Evolutionary conservation across 805 yeast genomes (phyloP).

Genomic region (Myxozyma nipponensis): DNA sequence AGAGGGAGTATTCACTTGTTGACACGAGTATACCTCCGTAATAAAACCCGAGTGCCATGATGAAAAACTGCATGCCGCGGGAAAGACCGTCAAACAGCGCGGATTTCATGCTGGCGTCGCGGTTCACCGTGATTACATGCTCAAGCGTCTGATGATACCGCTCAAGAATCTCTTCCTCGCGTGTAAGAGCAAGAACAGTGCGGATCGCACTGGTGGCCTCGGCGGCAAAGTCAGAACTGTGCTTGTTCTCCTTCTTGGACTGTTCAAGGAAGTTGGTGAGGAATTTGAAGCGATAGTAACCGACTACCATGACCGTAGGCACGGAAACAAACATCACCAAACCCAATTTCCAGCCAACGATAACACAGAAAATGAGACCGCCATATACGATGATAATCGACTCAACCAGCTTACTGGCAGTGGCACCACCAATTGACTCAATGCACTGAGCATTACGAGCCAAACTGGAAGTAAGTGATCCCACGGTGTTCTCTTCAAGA

Average conservation of each 20-base stretch:
- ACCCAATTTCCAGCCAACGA: slow-evolving; percentile 43
- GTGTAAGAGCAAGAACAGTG: slow-evolving; percentile 42
- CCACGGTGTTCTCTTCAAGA: slow-evolving; percentile 29
- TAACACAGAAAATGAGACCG: slow-evolving; percentile 40
- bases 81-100: slow-evolving; percentile 39
- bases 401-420: slow-evolving; percentile 33
- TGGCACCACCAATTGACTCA: slow-evolving; percentile 33
- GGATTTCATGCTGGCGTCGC: slow-evolving; percentile 29
- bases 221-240: slow-evolving; percentile 41
- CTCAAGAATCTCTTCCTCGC: slow-evolving; percentile 41
- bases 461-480: slow-evolving; percentile 30
- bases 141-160: slow-evolving; percentile 31
- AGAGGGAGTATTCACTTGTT: slow-evolving; percentile 33
- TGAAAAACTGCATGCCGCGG: slow-evolving; percentile 42
- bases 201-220: slow-evolving; percentile 42
- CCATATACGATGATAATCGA: slow-evolving; percentile 40
- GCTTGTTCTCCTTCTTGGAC: slow-evolving; percentile 38
- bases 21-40: slow-evolving; percentile 41
- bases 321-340: slow-evolving; percentile 41
- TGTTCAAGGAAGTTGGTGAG: slow-evolving; percentile 37
- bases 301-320: slow-evolving; percentile 40
- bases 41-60: slow-evolving; percentile 44
- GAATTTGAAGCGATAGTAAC: slow-evolving; percentile 39
- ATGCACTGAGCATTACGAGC: slow-evolving; percentile 33
- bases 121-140: slow-evolving; percentile 35